Evolutionary conservation across 2,329 filamentous ascomycete species (phyloP).

Genomic region (Thielaviopsis ethacetica): DNA sequence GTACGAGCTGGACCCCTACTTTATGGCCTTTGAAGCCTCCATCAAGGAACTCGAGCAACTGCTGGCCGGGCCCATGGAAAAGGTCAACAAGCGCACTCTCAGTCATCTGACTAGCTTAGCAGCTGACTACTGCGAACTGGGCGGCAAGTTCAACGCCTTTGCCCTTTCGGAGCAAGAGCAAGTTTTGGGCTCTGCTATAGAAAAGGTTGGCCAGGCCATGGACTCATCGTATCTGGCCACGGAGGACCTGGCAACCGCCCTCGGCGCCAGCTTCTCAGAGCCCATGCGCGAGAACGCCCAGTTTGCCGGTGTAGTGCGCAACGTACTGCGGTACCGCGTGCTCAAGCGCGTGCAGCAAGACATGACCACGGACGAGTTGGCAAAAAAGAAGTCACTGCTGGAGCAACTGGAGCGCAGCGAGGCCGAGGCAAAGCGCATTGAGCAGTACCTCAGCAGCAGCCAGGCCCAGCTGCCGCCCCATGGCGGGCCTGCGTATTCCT

Average conservation of each 20-base stretch:
- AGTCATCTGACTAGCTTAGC: constrained; percentile 72
- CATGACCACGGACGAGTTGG: constrained; percentile 84
- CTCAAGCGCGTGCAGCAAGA: constrained; percentile 94
- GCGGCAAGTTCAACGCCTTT: constrained; percentile 93
- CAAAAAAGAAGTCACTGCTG: constrained; percentile 68
- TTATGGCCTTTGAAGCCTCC: constrained; percentile 79
- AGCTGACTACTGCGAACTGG: constrained; percentile 78
- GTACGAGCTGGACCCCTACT: constrained; percentile 88
- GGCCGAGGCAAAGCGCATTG: constrained; percentile 78
- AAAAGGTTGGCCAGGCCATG: constrained; percentile 83
- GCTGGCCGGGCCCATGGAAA: constrained; percentile 86
- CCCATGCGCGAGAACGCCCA: constrained; percentile 96
- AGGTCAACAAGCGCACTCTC: constrained; percentile 79
- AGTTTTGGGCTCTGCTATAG: constrained; percentile 79
- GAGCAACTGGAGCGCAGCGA: constrained; percentile 90
- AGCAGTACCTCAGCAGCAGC: constrained; percentile 72
- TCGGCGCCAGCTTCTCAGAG: constrained; percentile 92
- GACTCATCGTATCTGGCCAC: constrained; percentile 94
- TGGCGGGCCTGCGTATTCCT: background rate
- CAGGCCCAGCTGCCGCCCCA: constrained; percentile 28
- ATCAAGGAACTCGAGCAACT: constrained; percentile 83
- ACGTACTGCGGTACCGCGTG: constrained; percentile 74
- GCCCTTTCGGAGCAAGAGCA: constrained; percentile 84
- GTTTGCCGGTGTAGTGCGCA: constrained; percentile 86
- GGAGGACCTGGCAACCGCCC: constrained; percentile 68